Percentiles rank a stretch among this genome's conserved stretches.
Conservation (phyloP, 371 early-diverging fungal genomes). For the Mycotypha africana region DNA sequence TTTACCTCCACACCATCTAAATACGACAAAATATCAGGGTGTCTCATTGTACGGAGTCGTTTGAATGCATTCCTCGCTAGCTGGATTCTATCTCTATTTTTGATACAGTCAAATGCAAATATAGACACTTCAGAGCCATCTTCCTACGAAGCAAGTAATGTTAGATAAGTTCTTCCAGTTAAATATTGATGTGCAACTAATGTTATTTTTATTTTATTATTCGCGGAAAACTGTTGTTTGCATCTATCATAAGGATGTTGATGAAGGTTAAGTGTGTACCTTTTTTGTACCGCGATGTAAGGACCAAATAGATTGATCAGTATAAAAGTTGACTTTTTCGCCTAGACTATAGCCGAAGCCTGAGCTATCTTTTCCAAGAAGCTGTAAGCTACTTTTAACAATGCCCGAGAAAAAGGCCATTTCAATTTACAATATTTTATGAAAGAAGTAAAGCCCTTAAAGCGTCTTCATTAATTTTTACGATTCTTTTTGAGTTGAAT, state of each 20-base stretch:
- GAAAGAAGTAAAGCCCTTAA: no score
- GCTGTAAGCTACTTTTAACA: conserved; percentile 67
- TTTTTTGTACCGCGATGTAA: conserved; percentile 78
- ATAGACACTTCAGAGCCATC: conserved; percentile 77
- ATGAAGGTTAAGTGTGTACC: conserved; percentile 19
- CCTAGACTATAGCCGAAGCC: conserved; percentile 76
- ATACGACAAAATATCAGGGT: conserved; percentile 83
- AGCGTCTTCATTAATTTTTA: no score
- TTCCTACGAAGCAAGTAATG: conserved; percentile 58
- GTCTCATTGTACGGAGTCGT: conserved; percentile 82
- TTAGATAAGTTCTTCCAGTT: no score
- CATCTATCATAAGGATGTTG: not conserved
- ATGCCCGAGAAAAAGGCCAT: conserved; percentile 52
- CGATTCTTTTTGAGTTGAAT: no score
- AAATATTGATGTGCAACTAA: no score
- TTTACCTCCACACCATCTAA: conserved; percentile 85
- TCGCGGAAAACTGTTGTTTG: no score
- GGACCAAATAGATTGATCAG: conserved; percentile 69
- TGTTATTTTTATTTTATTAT: no score
- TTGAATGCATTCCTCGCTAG: conserved; percentile 88
- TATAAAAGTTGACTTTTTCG: conserved; percentile 58
- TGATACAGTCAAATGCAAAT: conserved; percentile 78
- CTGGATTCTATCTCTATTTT: conserved; percentile 58
- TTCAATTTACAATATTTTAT: no score
- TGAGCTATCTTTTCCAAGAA: conserved; percentile 66